Conservation (phyloP, 169 alveolate genomes). For the Eimeria sp. region DNA sequence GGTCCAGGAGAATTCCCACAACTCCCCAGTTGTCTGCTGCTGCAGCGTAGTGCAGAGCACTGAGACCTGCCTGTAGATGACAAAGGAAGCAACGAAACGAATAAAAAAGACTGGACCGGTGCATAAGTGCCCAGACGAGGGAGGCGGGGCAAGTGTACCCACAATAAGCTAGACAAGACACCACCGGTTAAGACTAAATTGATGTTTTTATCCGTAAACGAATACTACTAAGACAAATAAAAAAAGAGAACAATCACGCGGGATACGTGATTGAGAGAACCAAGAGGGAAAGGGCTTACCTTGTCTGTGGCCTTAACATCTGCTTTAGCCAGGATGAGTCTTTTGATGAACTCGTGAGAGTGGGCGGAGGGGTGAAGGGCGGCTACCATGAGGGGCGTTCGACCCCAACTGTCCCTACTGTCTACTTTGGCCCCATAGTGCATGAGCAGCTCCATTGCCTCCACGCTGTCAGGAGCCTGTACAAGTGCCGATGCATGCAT, state of each 20-base stretch:
- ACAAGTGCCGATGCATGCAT: conserved; percentile 68
- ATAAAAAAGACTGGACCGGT: not conserved
- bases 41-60: conserved; percentile 79
- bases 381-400: conserved; percentile 81
- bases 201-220: too few species aligned
- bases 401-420: conserved; percentile 52
- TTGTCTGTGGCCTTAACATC: conserved; percentile 67
- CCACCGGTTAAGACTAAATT: too few species aligned
- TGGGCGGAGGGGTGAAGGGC: conserved; percentile 18
- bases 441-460: conserved; percentile 53
- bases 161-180: too few species aligned
- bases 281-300: not conserved
- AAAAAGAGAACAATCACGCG: not conserved
- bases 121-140: not conserved
- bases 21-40: conserved; percentile 42
- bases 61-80: conserved; percentile 65
- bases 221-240: too few species aligned
- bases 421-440: conserved; percentile 63
- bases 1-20: conserved; percentile 55
- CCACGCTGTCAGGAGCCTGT: conserved; percentile 66
- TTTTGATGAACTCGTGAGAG: conserved; percentile 40
- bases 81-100: not conserved
- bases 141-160: not conserved
- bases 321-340: conserved; percentile 48
- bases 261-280: not conserved